Conservation (phyloP, 129 eudicot genomes). For the carrot (Daucus carota) region DNA sequence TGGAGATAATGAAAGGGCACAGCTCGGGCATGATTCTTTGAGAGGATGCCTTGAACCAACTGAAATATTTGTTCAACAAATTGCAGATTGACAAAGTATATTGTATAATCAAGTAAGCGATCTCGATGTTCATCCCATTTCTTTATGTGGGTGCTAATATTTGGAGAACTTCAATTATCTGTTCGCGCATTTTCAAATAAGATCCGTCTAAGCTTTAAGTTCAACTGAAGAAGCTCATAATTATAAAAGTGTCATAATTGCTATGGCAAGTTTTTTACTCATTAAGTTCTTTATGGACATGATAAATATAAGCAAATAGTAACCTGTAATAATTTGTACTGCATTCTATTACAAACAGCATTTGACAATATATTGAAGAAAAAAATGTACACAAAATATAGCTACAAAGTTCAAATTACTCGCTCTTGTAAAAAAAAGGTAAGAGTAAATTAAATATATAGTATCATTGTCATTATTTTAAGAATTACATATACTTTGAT, state of each 20-base stretch:
- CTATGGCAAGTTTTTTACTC: neutral
- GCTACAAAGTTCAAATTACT: neutral
- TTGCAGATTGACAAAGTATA: constrained; percentile 4
- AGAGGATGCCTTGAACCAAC: constrained; percentile 72
- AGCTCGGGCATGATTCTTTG: constrained; percentile 75
- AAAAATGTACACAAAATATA: neutral
- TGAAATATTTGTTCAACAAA: constrained; percentile 52
- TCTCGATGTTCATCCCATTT: neutral
- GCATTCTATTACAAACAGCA: no score
- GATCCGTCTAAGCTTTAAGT: neutral
- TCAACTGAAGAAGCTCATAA: neutral
- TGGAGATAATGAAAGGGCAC: constrained; percentile 96
- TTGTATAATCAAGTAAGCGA: neutral
- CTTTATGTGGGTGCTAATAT: neutral
- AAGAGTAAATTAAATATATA: no score
- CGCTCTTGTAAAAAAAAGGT: neutral
- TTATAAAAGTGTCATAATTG: neutral
- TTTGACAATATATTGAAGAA: neutral
- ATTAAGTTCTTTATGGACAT: neutral
- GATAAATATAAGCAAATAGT: neutral
- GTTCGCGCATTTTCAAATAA: neutral
- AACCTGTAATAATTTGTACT: neutral
- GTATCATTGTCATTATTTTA: no score
- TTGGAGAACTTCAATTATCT: neutral
- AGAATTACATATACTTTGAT: neutral